phyloP scores from a whole-genome alignment of 768 basidiomycete genomes.

The Panaeolus papilionaceus region DNA sequence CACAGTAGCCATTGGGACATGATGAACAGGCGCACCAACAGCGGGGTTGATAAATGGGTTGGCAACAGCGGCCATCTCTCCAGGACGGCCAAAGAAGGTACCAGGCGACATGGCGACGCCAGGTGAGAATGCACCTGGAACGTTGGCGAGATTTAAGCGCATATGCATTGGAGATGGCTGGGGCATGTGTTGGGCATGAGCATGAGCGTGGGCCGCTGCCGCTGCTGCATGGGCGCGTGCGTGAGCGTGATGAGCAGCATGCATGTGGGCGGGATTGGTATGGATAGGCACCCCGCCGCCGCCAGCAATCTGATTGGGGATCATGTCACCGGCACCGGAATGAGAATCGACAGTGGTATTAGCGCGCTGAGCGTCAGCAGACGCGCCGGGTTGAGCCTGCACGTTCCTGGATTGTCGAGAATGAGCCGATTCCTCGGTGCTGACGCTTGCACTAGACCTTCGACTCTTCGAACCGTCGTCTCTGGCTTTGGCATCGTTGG shows the following conservation, averaged over 20 bases:
- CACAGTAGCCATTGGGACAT: constrained; percentile 19
- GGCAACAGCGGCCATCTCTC: constrained; percentile 35
- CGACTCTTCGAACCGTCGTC: not conserved
- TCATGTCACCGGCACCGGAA: constrained; percentile 29
- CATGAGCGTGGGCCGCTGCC: constrained; percentile 18
- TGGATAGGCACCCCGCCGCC: constrained; percentile 28
- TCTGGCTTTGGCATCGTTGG: not conserved
- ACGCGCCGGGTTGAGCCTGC: not conserved
- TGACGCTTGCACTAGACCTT: not conserved
- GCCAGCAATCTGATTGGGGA: constrained; percentile 36
- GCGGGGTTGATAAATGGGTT: constrained; percentile 53
- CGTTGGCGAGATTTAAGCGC: constrained; percentile 28
- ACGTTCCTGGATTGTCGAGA: not conserved
- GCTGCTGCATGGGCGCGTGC: constrained; percentile 23
- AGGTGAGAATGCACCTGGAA: constrained; percentile 64
- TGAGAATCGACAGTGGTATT: constrained; percentile 24
- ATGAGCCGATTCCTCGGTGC: not conserved
- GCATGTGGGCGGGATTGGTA: constrained; percentile 18
- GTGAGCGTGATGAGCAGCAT: constrained; percentile 17
- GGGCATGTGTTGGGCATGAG: constrained; percentile 14
- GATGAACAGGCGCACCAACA: constrained; percentile 53
- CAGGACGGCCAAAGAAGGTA: constrained; percentile 73
- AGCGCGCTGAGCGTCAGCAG: not conserved
- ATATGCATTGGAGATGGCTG: constrained; percentile 22
- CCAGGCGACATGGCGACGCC: constrained; percentile 76